phyloP scores from a whole-genome alignment of 257 asterid species.

The Fraxinus anomala region DNA sequence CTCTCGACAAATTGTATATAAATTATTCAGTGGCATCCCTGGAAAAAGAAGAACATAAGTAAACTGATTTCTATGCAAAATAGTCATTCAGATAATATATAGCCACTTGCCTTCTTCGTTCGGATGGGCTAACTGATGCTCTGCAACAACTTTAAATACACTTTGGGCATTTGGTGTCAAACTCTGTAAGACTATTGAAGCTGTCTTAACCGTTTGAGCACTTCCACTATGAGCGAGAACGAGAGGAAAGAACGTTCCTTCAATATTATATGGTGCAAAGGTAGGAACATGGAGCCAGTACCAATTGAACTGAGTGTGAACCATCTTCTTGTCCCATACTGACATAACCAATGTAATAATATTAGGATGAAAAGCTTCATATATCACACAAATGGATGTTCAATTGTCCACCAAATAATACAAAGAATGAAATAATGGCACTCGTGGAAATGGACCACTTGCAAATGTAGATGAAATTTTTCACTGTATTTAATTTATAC shows the following conservation, averaged over 20 bases:
- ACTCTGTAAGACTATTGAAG: conserved; percentile 87
- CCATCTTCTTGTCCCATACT: conserved; percentile 99
- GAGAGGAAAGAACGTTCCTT: conserved; percentile 77
- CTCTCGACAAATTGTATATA: conserved; percentile 80
- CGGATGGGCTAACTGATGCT: conserved; percentile 76
- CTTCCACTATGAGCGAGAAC: conserved; percentile 78
- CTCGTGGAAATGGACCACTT: neutral
- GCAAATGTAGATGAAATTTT: neutral
- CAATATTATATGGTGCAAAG: conserved; percentile 78
- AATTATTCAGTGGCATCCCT: conserved; percentile 79
- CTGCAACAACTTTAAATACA: conserved; percentile 79
- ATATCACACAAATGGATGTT: neutral
- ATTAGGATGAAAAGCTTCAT: conserved; percentile 22
- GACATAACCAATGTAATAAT: conserved; percentile 20
- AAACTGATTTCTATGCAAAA: conserved; percentile 15
- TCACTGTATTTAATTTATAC: neutral
- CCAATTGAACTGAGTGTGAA: conserved; percentile 95
- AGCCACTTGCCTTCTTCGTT: conserved; percentile 78
- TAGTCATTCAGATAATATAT: conserved; percentile 7
- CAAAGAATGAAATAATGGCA: neutral
- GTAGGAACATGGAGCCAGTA: conserved; percentile 95
- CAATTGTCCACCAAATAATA: neutral
- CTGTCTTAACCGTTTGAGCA: conserved; percentile 81
- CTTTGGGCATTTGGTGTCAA: conserved; percentile 92
- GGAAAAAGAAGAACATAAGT: conserved; percentile 12